Percentiles rank a stretch among this genome's conserved stretches.
Evolutionary conservation across 345 rosid genomes (phyloP).

Genomic region (Hypericum perforatum): DNA sequence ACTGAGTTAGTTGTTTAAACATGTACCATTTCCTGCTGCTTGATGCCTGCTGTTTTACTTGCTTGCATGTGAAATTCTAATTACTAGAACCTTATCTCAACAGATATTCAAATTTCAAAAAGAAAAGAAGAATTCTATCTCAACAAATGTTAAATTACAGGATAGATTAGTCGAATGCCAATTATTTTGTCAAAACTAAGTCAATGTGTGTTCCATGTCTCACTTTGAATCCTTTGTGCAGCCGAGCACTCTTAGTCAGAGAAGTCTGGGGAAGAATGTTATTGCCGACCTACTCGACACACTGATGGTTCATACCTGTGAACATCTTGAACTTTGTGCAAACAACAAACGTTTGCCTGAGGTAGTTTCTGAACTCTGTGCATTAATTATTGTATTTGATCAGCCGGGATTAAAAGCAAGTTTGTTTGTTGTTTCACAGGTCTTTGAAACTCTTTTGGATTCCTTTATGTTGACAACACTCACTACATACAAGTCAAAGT

Average conservation of each 20-base stretch:
- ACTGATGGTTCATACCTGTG: constrained; percentile 61
- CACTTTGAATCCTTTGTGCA: constrained; percentile 16
- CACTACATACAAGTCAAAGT: constrained; percentile 68
- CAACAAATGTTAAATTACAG: too few relatives aligned
- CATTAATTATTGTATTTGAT: not conserved
- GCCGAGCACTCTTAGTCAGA: constrained; percentile 37
- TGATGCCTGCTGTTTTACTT: not conserved
- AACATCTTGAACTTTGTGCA: constrained; percentile 74
- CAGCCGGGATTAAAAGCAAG: not conserved
- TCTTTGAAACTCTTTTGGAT: constrained; percentile 55
- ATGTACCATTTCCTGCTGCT: not conserved
- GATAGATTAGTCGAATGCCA: too few relatives aligned
- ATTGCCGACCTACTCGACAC: constrained; percentile 60
- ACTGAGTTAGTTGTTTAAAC: not conserved
- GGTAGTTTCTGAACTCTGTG: constrained; percentile 32
- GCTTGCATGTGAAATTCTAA: too few relatives aligned
- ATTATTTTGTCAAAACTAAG: too few relatives aligned
- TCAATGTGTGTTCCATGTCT: not conserved
- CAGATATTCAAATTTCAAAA: too few relatives aligned
- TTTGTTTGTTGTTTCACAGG: constrained; percentile 28
- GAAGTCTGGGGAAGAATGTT: constrained; percentile 29
- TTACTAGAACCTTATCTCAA: too few relatives aligned
- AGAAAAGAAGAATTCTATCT: too few relatives aligned
- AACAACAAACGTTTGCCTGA: constrained; percentile 41
- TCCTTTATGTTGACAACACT: constrained; percentile 55